phyloP scores from a whole-genome alignment of 1,284 basidiomycete genomes.

The Phylloporus sp. region DNA sequence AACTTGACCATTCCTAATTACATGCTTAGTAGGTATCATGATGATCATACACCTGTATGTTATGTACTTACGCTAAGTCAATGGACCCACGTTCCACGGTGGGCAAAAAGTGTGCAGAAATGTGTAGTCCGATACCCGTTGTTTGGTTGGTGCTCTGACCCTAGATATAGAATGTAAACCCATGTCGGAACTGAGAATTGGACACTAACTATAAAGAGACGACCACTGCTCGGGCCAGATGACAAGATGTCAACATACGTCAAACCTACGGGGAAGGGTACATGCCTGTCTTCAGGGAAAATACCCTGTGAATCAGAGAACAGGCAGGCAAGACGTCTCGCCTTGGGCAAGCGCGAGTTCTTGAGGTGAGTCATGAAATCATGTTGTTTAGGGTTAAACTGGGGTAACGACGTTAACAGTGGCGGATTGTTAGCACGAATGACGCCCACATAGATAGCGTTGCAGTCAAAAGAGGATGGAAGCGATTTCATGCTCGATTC shows the following conservation, averaged over 20 bases:
- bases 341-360: not conserved
- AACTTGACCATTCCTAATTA: conserved; percentile 70
- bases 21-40: conserved; percentile 12
- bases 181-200: not conserved
- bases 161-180: conserved; percentile 34
- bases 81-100: conserved; percentile 96
- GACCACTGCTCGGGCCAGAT: conserved; percentile 11
- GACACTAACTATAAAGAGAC: conserved; percentile 73
- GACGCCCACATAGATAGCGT: conserved; percentile 17
- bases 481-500: conserved; percentile 19
- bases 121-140: conserved; percentile 89
- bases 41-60: too few relatives aligned
- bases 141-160: conserved; percentile 90
- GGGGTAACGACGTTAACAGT: conserved; percentile 1
- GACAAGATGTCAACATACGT: not conserved
- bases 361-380: not conserved
- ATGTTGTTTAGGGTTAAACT: conserved; percentile 21
- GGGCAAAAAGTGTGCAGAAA: conserved; percentile 91
- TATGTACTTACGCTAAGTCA: conserved; percentile 72
- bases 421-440: not conserved
- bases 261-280: not conserved
- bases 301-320: conserved; percentile 18
- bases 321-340: conserved; percentile 1
- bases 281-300: conserved; percentile 9
- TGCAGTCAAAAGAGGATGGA: conserved; percentile 19